A percentile compares a stretch with the other conserved stretches of the same genome.
These are phyloP conservation scores for Trametes pubescens DNA, from an alignment of 1,284 basidiomycete genomes.

Conservation along the genomic window DNA sequence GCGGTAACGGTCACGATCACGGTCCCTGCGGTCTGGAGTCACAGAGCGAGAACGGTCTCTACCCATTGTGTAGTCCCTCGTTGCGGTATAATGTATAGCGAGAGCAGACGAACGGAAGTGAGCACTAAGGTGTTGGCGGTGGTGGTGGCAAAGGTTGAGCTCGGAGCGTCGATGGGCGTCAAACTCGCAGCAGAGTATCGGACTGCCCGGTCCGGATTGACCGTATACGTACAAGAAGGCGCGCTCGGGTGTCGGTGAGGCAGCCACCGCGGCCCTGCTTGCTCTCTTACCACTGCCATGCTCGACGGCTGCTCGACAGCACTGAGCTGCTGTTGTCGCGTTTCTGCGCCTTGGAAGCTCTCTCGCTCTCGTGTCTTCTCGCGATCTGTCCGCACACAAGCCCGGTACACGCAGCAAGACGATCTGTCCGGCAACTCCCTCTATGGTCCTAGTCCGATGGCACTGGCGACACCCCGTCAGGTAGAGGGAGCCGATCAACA, in stretches of 20 bases:
- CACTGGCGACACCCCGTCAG: slow-evolving; percentile 76
- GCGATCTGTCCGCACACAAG: slow-evolving; percentile 52
- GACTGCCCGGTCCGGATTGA: slow-evolving; percentile 7
- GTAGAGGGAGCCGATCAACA: slow-evolving; percentile 45
- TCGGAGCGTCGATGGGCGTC: slow-evolving; percentile 2
- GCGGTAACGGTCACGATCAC: slow-evolving; percentile 41
- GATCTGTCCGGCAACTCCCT: slow-evolving; percentile 31
- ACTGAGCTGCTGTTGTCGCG: slow-evolving; percentile 22
- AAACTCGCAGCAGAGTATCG: neutral
- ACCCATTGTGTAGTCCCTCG: slow-evolving; percentile 39
- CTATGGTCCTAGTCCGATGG: slow-evolving; percentile 44
- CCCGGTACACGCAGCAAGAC: slow-evolving; percentile 49
- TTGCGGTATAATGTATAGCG: neutral
- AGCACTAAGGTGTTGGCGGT: neutral
- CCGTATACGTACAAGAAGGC: slow-evolving; percentile 7
- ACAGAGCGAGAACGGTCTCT: slow-evolving; percentile 53
- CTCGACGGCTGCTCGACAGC: slow-evolving; percentile 24
- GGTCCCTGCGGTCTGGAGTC: slow-evolving; percentile 54
- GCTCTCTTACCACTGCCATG: slow-evolving; percentile 23
- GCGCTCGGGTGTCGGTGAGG: neutral
- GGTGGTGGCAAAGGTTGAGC: slow-evolving; percentile 4
- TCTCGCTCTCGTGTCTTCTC: slow-evolving; percentile 3
- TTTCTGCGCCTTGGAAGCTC: slow-evolving; percentile 7
- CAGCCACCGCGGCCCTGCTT: slow-evolving; percentile 28
- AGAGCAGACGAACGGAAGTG: neutral